phyloP scores from a whole-genome alignment of 768 basidiomycete genomes.

The Mycena belliarum region DNA sequence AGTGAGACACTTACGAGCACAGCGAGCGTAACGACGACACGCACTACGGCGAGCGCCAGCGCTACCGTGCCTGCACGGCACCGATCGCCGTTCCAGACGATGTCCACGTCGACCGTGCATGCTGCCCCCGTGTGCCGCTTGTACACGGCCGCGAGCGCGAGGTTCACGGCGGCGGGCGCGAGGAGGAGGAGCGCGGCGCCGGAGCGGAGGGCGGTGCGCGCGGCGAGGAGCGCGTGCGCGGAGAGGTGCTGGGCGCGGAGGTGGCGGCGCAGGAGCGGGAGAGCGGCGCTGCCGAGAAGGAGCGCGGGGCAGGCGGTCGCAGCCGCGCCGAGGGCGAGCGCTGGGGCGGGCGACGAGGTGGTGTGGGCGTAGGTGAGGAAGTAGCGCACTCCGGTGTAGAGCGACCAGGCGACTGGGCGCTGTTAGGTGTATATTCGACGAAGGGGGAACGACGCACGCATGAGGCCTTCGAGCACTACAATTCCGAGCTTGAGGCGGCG shows the following conservation, averaged over 20 bases:
- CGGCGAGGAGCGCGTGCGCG: conserved; percentile 31
- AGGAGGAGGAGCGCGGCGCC: conserved; percentile 50
- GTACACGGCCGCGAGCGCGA: conserved; percentile 58
- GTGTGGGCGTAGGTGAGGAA: conserved; percentile 52
- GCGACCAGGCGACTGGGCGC: conserved; percentile 49
- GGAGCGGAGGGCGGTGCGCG: conserved; percentile 37
- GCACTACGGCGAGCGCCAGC: not conserved
- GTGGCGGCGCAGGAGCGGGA: conserved; percentile 42
- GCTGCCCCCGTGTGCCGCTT: conserved; percentile 39
- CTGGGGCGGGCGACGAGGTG: conserved; percentile 38
- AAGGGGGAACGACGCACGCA: conserved; percentile 36
- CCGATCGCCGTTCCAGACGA: conserved; percentile 51
- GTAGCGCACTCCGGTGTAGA: conserved; percentile 66
- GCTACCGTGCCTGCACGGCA: not conserved
- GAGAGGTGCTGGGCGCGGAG: conserved; percentile 35
- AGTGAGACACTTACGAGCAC: not conserved
- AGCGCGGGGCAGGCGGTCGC: conserved; percentile 44
- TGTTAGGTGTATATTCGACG: not conserved
- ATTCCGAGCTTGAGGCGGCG: conserved; percentile 31
- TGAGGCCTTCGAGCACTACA: conserved; percentile 33
- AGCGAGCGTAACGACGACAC: not conserved
- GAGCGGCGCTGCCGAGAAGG: conserved; percentile 36
- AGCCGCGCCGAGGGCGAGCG: conserved; percentile 51
- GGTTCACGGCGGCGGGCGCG: conserved; percentile 53
- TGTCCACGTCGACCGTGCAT: conserved; percentile 68